phyloP scores from a whole-genome alignment of 306 rosid genomes.

The Inga laurina region DNA sequence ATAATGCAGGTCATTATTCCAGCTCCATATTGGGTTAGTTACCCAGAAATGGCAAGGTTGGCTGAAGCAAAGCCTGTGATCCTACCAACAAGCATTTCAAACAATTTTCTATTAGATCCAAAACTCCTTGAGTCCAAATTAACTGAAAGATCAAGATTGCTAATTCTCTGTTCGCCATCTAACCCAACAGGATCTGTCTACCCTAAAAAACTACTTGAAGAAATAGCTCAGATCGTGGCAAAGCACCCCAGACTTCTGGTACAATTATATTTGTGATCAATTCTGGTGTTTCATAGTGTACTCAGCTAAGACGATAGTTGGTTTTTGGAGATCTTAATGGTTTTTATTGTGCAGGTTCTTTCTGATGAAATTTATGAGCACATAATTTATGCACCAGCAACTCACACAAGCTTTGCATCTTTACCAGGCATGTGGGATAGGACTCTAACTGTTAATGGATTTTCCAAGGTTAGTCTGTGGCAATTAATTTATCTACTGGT shows the following conservation, averaged over 20 bases:
- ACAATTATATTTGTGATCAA: conserved; percentile 27
- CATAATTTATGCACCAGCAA: conserved; percentile 92
- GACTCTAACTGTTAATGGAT: conserved; percentile 91
- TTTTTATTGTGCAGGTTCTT: conserved; percentile 61
- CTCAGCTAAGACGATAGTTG: conserved; percentile 4
- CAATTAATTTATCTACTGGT: not conserved
- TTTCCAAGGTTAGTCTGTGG: conserved; percentile 72
- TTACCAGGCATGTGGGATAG: conserved; percentile 98
- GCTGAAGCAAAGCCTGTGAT: conserved; percentile 96
- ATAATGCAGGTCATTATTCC: conserved; percentile 85
- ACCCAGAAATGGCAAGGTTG: conserved; percentile 94
- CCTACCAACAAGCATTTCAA: conserved; percentile 67
- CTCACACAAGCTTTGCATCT: conserved; percentile 94
- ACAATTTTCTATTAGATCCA: conserved; percentile 82
- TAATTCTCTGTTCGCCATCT: conserved; percentile 93
- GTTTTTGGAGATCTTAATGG: conserved; percentile 22
- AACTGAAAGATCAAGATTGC: conserved; percentile 75
- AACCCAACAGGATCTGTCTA: conserved; percentile 97
- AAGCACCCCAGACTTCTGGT: conserved; percentile 99
- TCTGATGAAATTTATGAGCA: conserved; percentile 94
- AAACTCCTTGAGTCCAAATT: conserved; percentile 70
- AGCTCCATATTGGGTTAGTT: conserved; percentile 95
- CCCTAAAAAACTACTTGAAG: conserved; percentile 82
- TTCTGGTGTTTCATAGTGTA: conserved; percentile 21
- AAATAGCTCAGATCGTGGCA: conserved; percentile 84